Conservation (phyloP, 805 yeast species). For the Saturnispora sekii region DNA sequence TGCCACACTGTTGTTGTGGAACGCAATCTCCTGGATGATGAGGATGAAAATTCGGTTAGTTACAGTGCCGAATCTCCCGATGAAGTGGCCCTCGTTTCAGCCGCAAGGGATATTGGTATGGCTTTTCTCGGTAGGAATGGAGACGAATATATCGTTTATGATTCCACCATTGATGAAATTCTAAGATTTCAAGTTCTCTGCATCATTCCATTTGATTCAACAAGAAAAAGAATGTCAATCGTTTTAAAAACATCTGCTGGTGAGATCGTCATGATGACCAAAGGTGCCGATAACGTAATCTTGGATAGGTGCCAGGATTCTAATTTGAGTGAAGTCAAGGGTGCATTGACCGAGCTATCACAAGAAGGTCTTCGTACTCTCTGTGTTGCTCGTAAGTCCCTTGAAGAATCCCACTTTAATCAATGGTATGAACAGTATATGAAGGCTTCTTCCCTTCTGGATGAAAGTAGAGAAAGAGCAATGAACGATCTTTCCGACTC, state of each 20-base stretch:
- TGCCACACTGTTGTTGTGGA: slow-evolving; percentile 58
- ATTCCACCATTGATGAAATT: slow-evolving; percentile 33
- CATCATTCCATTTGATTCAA: slow-evolving; percentile 55
- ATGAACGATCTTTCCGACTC: slow-evolving; percentile 47
- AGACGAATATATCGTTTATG: slow-evolving; percentile 33
- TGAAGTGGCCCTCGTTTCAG: slow-evolving; percentile 71
- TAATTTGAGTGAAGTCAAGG: slow-evolving; percentile 28
- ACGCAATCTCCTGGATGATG: slow-evolving; percentile 3
- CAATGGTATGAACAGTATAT: slow-evolving; percentile 49
- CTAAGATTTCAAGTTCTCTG: slow-evolving; percentile 41
- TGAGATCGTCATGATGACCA: slow-evolving; percentile 40
- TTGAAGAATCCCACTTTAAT: slow-evolving; percentile 36
- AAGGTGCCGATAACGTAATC: slow-evolving; percentile 74
- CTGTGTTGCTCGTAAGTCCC: slow-evolving; percentile 51
- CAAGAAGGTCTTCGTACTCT: slow-evolving; percentile 72
- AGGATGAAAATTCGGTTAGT: slow-evolving; percentile 32
- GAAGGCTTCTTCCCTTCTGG: slow-evolving; percentile 46
- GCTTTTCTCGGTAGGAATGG: slow-evolving; percentile 47
- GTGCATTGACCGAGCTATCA: slow-evolving; percentile 59
- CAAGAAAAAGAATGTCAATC: slow-evolving; percentile 73
- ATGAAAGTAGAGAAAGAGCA: slow-evolving; percentile 46
- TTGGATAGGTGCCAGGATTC: slow-evolving; percentile 31
- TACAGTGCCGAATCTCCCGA: slow-evolving; percentile 80
- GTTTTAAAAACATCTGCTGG: slow-evolving; percentile 38
- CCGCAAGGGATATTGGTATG: slow-evolving; percentile 65